phyloP scores from a whole-genome alignment of 176 grass and related monocot species.

The Zea luxurians region DNA sequence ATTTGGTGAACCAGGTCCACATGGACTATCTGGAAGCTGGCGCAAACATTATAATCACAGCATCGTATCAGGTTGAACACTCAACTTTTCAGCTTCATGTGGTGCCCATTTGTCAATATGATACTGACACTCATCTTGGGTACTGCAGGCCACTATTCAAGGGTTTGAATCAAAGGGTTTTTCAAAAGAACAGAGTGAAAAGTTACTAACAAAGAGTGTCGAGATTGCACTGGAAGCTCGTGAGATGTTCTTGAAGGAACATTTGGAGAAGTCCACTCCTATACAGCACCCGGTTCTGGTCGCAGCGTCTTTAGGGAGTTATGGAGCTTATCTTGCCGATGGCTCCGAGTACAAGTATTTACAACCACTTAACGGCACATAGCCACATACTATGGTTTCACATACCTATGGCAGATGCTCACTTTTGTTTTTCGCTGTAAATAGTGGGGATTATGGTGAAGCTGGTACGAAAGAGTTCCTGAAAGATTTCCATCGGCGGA shows the following conservation, averaged over 20 bases:
- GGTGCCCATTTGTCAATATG: neutral
- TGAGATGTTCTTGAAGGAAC: conserved; percentile 59
- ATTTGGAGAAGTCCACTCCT: conserved; percentile 31
- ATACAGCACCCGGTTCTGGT: conserved; percentile 63
- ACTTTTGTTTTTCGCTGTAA: conserved; percentile 34
- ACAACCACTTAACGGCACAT: neutral
- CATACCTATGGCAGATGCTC: conserved; percentile 10
- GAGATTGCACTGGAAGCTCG: conserved; percentile 80
- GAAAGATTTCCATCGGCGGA: conserved; percentile 84
- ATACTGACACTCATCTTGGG: conserved; percentile 12
- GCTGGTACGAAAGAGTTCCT: conserved; percentile 59
- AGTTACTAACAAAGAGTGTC: conserved; percentile 70
- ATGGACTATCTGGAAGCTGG: conserved; percentile 89
- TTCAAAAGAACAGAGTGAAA: conserved; percentile 66
- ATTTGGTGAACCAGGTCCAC: conserved; percentile 72
- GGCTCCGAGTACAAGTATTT: conserved; percentile 93
- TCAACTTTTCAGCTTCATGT: conserved; percentile 8
- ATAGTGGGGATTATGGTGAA: conserved; percentile 84
- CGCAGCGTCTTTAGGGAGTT: conserved; percentile 90
- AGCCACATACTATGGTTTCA: neutral
- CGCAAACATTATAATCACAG: conserved; percentile 81
- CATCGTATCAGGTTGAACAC: conserved; percentile 83
- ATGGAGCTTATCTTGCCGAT: conserved; percentile 96
- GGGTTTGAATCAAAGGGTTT: conserved; percentile 82
- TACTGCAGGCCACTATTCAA: conserved; percentile 80